Percentiles rank a stretch among this genome's conserved stretches.
Evolutionary conservation across 1,284 basidiomycete genomes (phyloP).

Genomic region (Naganishia albida): DNA sequence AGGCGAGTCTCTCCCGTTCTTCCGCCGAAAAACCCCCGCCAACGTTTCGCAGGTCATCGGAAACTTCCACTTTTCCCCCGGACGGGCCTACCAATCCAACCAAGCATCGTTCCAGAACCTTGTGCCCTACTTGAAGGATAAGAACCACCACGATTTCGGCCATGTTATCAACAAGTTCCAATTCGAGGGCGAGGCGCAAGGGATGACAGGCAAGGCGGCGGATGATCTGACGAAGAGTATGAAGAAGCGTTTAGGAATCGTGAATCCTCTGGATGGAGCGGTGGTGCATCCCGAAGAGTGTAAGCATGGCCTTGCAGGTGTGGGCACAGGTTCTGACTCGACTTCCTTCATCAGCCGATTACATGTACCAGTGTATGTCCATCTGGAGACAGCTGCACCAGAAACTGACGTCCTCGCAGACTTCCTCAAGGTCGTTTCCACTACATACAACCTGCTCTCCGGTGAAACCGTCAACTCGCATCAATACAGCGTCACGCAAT

Average conservation of each 20-base stretch:
- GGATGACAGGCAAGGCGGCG: conserved; percentile 62
- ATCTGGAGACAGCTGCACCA: neutral
- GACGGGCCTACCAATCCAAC: conserved; percentile 88
- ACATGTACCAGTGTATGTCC: conserved; percentile 74
- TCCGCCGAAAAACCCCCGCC: conserved; percentile 27
- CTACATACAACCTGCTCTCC: conserved; percentile 79
- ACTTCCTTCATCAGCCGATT: conserved; percentile 60
- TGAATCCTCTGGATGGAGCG: conserved; percentile 78
- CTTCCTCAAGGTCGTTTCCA: conserved; percentile 96
- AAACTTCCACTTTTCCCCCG: conserved; percentile 80
- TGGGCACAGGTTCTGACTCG: neutral
- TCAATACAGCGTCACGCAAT: conserved; percentile 93
- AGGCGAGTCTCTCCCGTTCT: conserved; percentile 60
- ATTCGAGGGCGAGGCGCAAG: conserved; percentile 69
- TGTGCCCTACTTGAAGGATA: conserved; percentile 89
- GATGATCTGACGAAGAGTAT: conserved; percentile 62
- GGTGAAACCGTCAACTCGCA: conserved; percentile 60
- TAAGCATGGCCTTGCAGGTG: conserved; percentile 43
- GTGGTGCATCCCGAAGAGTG: conserved; percentile 63
- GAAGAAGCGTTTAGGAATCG: conserved; percentile 74
- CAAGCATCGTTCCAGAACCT: conserved; percentile 84
- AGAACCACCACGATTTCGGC: conserved; percentile 88
- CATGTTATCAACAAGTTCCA: conserved; percentile 80
- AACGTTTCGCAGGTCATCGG: conserved; percentile 60
- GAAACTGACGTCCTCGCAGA: conserved; percentile 52